Conservation (phyloP, 306 rosid species). For the Fragaria nilgerrensis region DNA sequence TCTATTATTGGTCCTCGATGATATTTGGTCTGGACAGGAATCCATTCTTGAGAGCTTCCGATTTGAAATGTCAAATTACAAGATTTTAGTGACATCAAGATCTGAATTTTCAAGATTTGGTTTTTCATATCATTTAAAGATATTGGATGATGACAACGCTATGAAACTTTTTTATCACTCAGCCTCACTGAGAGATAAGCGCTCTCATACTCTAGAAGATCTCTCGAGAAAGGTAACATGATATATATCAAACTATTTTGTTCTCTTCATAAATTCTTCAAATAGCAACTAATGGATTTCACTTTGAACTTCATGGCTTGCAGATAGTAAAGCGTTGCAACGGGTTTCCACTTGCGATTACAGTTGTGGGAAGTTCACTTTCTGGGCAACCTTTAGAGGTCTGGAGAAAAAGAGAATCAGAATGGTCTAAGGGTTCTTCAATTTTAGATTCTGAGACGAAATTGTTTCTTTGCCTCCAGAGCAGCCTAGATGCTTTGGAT, state of each 20-base stretch:
- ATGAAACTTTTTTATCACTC: conserved; percentile 30
- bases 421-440: conserved; percentile 25
- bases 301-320: conserved; percentile 10
- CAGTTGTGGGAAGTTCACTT: conserved; percentile 38
- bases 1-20: background rate
- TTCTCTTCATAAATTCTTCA: too few species aligned
- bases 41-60: conserved; percentile 29
- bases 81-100: conserved; percentile 22
- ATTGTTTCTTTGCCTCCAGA: conserved; percentile 37
- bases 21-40: background rate
- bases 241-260: too few species aligned
- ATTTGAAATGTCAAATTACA: conserved; percentile 28
- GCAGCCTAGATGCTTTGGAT: conserved; percentile 34
- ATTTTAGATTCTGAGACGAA: conserved; percentile 16
- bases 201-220: conserved; percentile 19
- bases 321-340: conserved; percentile 50
- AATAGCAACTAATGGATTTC: background rate
- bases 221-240: conserved; percentile 34
- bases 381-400: background rate
- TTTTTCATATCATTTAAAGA: conserved; percentile 21
- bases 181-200: conserved; percentile 26
- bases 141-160: conserved; percentile 38
- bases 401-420: conserved; percentile 28
- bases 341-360: conserved; percentile 52
- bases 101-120: conserved; percentile 31